Evolutionary conservation across 1,284 basidiomycete species (phyloP), one percentile per base, ranked within the genome.

Genomic region (Gomphus sp.): DNA sequence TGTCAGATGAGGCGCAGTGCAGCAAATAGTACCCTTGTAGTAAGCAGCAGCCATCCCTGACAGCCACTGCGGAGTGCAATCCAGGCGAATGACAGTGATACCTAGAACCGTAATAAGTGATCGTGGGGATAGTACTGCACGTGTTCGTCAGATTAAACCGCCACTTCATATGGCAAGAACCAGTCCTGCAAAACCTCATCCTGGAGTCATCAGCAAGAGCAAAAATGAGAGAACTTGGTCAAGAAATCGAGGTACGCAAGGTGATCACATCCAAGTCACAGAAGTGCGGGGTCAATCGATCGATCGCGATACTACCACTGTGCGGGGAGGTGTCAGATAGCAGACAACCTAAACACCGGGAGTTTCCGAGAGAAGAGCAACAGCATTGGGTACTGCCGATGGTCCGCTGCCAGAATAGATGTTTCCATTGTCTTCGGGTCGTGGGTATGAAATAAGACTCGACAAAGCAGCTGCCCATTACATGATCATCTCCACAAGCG

Each of bases 201-300:
- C 22, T 50, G 49, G 49, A 34, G 12, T 50, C 49, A 50, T 50
- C 49, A 34, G 49, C n/a, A 31, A 34, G 49, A 6, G 49, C 10
- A 47, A 47, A 22, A 47, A 33, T 33, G 49, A 34, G 12, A 50
- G 1, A n/a, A 50, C 6, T 9, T 31, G 34, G 49, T 33, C 6
- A 31, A 39, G 41, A 18, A 51, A 37, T 31, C 10, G 36, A 41
- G 52, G 5, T 22, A 53, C 52, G 18, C 49, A 11, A 53, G 39
- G 52, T 53, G 52, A 53, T 53, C 52, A 22, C 39, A 25, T 39
- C 36, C 10, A 36, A 39, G 25, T 18, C 52, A 22, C 52, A 53
- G 52, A 53, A 53, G 52, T 53, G 52, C 52, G 52, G 52, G 52
- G 52, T 39, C 34, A 43, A 14, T 37, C 36, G 36, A 53, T 43